Conservation (phyloP, 495 filamentous ascomycete genomes). For the Lepidopterella palustris region DNA sequence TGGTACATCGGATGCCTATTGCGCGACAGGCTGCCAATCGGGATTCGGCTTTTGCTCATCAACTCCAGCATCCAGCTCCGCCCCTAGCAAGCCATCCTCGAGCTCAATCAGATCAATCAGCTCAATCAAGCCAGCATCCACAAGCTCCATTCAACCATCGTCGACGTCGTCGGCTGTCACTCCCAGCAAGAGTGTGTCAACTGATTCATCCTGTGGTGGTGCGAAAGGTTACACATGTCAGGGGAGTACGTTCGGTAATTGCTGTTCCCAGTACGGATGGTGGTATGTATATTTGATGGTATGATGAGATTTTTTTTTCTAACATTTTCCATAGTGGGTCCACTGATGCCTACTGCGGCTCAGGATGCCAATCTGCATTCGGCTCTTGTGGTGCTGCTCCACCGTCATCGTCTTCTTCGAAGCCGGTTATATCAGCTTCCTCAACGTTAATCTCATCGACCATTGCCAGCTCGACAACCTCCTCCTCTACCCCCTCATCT, state of each 20-base stretch:
- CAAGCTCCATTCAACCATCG: background rate
- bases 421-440: background rate
- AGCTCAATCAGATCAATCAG: no score
- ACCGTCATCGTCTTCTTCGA: background rate
- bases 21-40: conserved; percentile 11
- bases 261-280: conserved; percentile 2
- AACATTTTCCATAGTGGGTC: background rate
- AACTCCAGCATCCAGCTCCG: background rate
- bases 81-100: no score
- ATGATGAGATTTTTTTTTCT: background rate
- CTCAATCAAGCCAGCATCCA: no score
- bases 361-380: background rate
- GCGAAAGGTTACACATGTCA: background rate
- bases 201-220: conserved; percentile 1
- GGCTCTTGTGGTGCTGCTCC: background rate
- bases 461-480: background rate
- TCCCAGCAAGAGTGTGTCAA: background rate
- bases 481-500: background rate
- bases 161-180: background rate
- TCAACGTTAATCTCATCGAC: conserved; percentile 5
- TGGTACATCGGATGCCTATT: conserved; percentile 8
- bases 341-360: background rate
- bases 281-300: background rate
- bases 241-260: conserved; percentile 4
- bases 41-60: conserved; percentile 5